Evolutionary conservation across 345 rosid genomes (phyloP), one percentile per base, ranked within the genome.

Genomic region (Ceriops zippeliana): DNA sequence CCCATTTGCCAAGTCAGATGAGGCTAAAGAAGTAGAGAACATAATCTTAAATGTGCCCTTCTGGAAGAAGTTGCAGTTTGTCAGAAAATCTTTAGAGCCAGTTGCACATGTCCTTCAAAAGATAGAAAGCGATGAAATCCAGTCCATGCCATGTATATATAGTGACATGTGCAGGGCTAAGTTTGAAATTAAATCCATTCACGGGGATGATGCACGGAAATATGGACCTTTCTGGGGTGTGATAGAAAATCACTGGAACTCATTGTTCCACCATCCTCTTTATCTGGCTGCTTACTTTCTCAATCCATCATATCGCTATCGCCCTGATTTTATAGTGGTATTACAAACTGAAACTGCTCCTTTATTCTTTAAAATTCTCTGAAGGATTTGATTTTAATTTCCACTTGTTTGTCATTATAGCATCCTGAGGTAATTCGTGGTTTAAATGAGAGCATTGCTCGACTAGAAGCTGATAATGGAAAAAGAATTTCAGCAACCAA

Each of bases 241-340:
- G 66, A 87, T 93, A 27, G 98, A 91, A 70, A 80, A 64, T 72
- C 86, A 85, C 42, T 88, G 91, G 90, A 86, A 80, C 81, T 71
- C 87, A 49, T 82, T 87, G 81, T 83, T 86, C 77, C 90, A 78
- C 71, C 97, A 93, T 69, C 98, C 98, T 20, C 92, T 93, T 59
- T 82, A 87, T 69, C 84, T 86, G 65, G 96, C 97, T 75, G 95
- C 98, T 46, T 91, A 89, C 81, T 91, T 89, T 80, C 86, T 93
- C 75, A 93, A 91, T 76, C 98, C 96, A 6, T 83, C 90, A n/a
- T 83, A 84, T 62, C 87, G 89, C 61, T 93, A 88, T 70, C 86
- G 81, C 66, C 81, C 83, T 47, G 97, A 93, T 82, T 88, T 89
- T 75, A 58, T 82, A 63, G 76, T 80, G 91, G 98, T 93, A 89